Conservation (phyloP, 2,329 filamentous ascomycete genomes). For the Dendrostoma leiphaemia region DNA sequence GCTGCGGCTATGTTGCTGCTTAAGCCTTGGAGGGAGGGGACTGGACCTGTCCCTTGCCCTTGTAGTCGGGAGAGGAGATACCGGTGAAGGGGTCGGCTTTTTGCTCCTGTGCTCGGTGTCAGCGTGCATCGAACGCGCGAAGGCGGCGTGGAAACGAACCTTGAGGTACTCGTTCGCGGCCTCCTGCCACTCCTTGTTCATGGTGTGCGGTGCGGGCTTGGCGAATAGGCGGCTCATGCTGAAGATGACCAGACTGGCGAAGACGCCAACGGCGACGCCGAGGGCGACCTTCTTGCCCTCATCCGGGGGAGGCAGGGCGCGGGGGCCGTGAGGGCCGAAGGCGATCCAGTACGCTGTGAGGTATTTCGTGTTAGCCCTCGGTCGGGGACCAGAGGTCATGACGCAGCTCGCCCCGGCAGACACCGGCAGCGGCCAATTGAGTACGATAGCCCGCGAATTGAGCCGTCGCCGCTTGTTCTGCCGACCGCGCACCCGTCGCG, state of each 20-base stretch:
- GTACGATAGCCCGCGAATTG: not conserved
- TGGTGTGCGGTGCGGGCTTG: constrained; percentile 72
- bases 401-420: constrained; percentile 20
- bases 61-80: constrained; percentile 75
- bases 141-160: constrained; percentile 51
- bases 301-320: constrained; percentile 76
- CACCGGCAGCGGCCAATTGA: constrained; percentile 18
- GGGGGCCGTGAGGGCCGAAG: constrained; percentile 94
- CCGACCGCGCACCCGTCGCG: not conserved
- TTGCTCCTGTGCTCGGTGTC: constrained; percentile 59
- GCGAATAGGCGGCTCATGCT: constrained; percentile 68
- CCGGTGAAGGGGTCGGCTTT: constrained; percentile 84
- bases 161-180: constrained; percentile 90
- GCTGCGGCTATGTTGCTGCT: constrained; percentile 21
- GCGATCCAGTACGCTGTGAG: constrained; percentile 93
- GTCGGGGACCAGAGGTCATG: not conserved
- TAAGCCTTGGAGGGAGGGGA: constrained; percentile 55
- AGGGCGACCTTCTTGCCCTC: constrained; percentile 77
- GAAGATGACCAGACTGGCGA: constrained; percentile 70
- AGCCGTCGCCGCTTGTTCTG: not conserved
- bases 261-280: constrained; percentile 69
- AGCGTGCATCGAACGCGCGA: constrained; percentile 16
- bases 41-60: constrained; percentile 77
- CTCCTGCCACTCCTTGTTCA: constrained; percentile 98
- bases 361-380: constrained; percentile 33